phyloP scores from a whole-genome alignment of 306 rosid species.

The Bauhinia variegata region DNA sequence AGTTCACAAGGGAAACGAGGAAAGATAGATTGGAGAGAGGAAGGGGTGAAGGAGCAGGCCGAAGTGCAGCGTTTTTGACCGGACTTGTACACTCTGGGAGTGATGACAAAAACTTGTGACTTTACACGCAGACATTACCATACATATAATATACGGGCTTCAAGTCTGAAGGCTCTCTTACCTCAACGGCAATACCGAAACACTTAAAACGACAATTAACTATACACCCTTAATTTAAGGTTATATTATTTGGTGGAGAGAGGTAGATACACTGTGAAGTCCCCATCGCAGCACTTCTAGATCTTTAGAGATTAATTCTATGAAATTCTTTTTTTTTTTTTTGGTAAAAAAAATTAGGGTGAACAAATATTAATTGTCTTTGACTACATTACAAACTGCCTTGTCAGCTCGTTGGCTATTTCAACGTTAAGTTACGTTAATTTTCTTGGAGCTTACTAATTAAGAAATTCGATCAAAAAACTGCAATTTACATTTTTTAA shows the following conservation, averaged over 20 bases:
- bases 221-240: background rate
- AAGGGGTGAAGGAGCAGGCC: constrained; percentile 51
- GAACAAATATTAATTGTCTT: too few species aligned
- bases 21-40: constrained; percentile 15
- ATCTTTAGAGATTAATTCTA: too few species aligned
- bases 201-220: constrained; percentile 38
- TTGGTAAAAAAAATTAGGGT: too few species aligned
- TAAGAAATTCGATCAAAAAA: too few species aligned
- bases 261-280: constrained; percentile 6
- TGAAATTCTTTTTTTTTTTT: too few species aligned
- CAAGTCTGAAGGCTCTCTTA: background rate
- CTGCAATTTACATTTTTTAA: background rate
- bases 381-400: too few species aligned
- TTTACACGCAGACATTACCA: constrained; percentile 41
- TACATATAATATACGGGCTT: constrained; percentile 42
- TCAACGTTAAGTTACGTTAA: too few species aligned
- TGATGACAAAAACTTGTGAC: constrained; percentile 43
- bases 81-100: constrained; percentile 22
- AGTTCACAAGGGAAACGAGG: constrained; percentile 10
- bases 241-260: background rate
- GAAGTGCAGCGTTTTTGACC: constrained; percentile 57
- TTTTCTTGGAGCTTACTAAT: too few species aligned
- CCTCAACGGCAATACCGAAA: constrained; percentile 70
- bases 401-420: too few species aligned
- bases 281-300: constrained; percentile 24